phyloP scores from a whole-genome alignment of 2,329 filamentous ascomycete species.

The Gremmenia infestans region DNA sequence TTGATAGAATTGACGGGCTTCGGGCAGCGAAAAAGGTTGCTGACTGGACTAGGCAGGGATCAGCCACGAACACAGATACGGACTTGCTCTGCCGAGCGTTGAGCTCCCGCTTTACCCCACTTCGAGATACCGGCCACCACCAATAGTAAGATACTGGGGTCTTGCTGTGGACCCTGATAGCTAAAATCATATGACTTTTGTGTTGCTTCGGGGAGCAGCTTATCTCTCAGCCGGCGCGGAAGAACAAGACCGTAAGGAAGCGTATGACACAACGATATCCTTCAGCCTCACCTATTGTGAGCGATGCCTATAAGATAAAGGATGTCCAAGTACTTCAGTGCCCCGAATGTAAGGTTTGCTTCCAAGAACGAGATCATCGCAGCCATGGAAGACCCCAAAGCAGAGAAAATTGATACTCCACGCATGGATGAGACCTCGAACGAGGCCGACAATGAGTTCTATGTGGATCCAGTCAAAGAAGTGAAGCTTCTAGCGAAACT shows the following conservation, averaged over 20 bases:
- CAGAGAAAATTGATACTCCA: not conserved
- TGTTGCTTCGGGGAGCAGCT: not conserved
- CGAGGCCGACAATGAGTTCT: not conserved
- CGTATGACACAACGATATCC: not conserved
- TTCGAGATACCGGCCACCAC: not conserved
- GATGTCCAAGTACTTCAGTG: too few species aligned
- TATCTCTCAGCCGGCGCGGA: not conserved
- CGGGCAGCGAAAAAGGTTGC: too few species aligned
- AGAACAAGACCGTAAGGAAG: not conserved
- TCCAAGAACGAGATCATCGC: not conserved
- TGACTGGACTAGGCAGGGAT: too few species aligned
- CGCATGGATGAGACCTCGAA: not conserved
- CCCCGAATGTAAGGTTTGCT: too few species aligned
- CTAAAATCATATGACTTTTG: not conserved
- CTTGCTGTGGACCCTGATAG: not conserved
- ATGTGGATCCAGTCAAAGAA: conserved; percentile 41
- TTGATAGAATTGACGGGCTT: not conserved
- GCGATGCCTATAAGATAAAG: too few species aligned
- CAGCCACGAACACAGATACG: not conserved
- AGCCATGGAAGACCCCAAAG: not conserved
- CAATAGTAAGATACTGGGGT: too few species aligned
- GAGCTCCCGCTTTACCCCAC: not conserved
- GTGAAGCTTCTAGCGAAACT: conserved; percentile 42
- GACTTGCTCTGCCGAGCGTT: not conserved
- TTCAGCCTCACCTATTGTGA: not conserved